Evolutionary conservation across 352 stramenopile species (phyloP), one percentile per base, ranked within the genome.

Genomic region (Pythium biforme): DNA sequence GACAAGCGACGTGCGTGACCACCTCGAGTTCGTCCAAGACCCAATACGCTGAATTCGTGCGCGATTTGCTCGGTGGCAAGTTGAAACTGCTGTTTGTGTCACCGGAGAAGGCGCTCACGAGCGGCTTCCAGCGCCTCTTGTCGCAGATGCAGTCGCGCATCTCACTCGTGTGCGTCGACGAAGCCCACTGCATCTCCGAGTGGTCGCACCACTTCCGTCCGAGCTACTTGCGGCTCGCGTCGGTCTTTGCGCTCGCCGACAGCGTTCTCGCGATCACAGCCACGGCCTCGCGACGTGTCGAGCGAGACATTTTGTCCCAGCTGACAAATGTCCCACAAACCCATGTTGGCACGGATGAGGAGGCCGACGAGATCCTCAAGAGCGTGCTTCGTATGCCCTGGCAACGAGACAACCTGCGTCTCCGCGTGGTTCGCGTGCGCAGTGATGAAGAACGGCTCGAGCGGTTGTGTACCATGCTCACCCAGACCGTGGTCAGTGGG

Each of bases 141-240:
- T 55, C 55, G 2, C 64, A 80, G 40, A 75, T 84, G 5, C 67
- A 69, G 3, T 59, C 73, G 31, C 72, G 79, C 3, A 53, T 94
- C 22, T 86, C 79, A 23, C 81, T 98, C 17, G 85, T 98, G 1
- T 97, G 88, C 49, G 85, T 98, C 15, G 95, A 98, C 60, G 95
- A 98, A 80, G 93, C 92, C 5, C 95, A 98, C 67, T 98, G 95
- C 66, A 77, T 98, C 29, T 97, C 88, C 11, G 89, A 98, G 65
- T 98, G 95, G 95, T 96, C 86, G 3, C 92, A 98, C 60, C 94
- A 98, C 75, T 98, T 98, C 59, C 83, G 95, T 1, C 92, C 94
- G 34, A 89, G 81, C 49, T 94, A 91, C 59, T 55, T 94, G 51
- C 79, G 83, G 0, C 61, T 94, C 3, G 68, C 74, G 20, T 59